Base-by-base conservation (phyloP, 257 asterid species). In the Scutellaria barbata region DNA sequence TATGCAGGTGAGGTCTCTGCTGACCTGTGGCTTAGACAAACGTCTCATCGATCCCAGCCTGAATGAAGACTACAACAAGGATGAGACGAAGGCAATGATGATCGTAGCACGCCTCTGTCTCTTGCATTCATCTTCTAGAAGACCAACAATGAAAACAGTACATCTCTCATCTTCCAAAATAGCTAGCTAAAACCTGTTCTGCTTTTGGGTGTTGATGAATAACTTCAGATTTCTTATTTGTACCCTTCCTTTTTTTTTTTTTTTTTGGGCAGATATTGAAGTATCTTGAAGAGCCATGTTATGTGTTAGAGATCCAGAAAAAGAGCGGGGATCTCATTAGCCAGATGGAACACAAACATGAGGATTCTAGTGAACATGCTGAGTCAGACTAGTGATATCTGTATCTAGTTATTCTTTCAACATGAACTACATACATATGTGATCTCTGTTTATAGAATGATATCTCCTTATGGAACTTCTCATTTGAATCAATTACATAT, bases 91-190 rank as follows among this genome's bases (percentile, higher is more conserved):
- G 55, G 81, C 77, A 50, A 73, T 89, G 92, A 86, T 83, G 68
- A 81, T 79, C 20, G 84, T 79, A 54, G 95, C 91, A 5, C 87
- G 92, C 6, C 85, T 84, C 33, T 89, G 96, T 73, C 95, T 91
- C 72, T 68, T 89, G 85, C 97, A 86, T 83, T 85, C 96, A 8
- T 87, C 92, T 67, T 85, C 97, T 55, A 83, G 90, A 80, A 84
- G 97, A 86, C 97, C 97, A 63, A 80, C 86, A 1, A 87, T 89
- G 88, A 83, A 82, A 79, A 86, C 83, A 39, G 97, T 89, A 77
- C 59, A 63, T 37, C 71, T 63, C 72, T 71, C 11, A 25, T 71
- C 66, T 77, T 59, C 48, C 52, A 10, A 53, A 13, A 14, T 8
- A 30, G 35, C 35, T 10, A 52, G 14, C 20, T 17, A 5, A 1